Evolutionary conservation across 345 rosid genomes (phyloP).

Genomic region (Microthlaspi erraticum): DNA sequence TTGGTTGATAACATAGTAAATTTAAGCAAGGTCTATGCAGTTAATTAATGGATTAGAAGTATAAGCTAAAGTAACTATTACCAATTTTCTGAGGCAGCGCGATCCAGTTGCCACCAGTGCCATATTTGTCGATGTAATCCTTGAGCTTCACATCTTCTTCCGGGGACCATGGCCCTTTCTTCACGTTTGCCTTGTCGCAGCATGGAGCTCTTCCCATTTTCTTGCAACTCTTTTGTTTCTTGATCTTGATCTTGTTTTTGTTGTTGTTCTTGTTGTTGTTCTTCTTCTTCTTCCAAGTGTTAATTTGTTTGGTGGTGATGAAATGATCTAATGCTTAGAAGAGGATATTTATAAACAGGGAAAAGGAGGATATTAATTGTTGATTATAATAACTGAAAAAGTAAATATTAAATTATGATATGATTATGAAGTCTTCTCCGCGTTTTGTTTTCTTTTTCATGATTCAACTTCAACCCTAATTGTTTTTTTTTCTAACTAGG

Average conservation of each 20-base stretch:
- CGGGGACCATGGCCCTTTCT: slow-evolving; percentile 98
- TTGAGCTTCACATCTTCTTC: slow-evolving; percentile 96
- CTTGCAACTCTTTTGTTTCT: slow-evolving; percentile 24
- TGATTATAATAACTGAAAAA: slow-evolving; percentile 34
- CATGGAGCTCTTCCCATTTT: slow-evolving; percentile 98
- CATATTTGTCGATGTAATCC: slow-evolving; percentile 76
- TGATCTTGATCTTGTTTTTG: slow-evolving; percentile 11
- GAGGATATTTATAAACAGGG: slow-evolving; percentile 37
- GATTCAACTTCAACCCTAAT: slow-evolving; percentile 44
- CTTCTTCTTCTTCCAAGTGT: slow-evolving; percentile 22
- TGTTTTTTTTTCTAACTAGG: slow-evolving; percentile 52
- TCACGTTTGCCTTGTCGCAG: slow-evolving; percentile 91
- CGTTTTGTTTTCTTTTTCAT: slow-evolving; percentile 43
- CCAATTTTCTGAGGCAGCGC: slow-evolving; percentile 98
- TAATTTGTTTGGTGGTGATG: slow-evolving; percentile 33
- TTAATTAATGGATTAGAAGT: neutral
- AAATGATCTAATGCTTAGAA: slow-evolving; percentile 37
- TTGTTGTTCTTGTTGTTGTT: slow-evolving; percentile 23
- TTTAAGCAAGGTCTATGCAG: neutral
- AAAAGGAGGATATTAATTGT: slow-evolving; percentile 18
- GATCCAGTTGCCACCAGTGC: slow-evolving; percentile 98
- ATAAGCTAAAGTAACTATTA: slow-evolving; percentile 34
- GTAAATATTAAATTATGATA: slow-evolving; percentile 20
- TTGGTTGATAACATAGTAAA: neutral
- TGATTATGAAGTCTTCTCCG: slow-evolving; percentile 43